Conservation (phyloP, 371 early-diverging fungal genomes). For the Mucor indicus region DNA sequence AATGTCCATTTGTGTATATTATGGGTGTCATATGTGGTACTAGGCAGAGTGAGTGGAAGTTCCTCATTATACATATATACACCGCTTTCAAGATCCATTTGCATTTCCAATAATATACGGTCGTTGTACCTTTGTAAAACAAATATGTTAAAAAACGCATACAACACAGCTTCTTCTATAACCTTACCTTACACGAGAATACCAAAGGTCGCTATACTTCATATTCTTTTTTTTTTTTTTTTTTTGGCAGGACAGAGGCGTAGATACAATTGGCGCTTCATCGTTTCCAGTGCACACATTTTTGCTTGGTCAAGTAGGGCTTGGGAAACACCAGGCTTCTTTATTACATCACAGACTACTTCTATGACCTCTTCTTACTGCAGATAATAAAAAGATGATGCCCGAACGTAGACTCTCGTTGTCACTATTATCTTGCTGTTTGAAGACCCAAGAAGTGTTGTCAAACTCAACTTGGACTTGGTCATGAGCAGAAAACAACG, state of each 20-base stretch:
- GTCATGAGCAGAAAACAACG: slow-evolving; percentile 17
- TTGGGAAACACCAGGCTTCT: slow-evolving; percentile 9
- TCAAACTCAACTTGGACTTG: slow-evolving; percentile 19
- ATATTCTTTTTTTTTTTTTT: slow-evolving; percentile 11
- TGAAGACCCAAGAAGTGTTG: slow-evolving; percentile 16
- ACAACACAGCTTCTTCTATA: slow-evolving; percentile 6
- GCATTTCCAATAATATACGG: slow-evolving; percentile 7
- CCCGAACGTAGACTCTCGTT: slow-evolving; percentile 9
- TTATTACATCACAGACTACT: slow-evolving; percentile 16
- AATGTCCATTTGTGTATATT: slow-evolving; percentile 8
- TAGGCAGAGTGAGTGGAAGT: not conserved
- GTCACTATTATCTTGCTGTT: slow-evolving; percentile 7
- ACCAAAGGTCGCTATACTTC: slow-evolving; percentile 14
- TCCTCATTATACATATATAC: slow-evolving; percentile 16
- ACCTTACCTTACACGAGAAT: slow-evolving; percentile 12
- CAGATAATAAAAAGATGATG: slow-evolving; percentile 11
- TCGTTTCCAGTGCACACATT: slow-evolving; percentile 13
- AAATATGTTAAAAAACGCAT: slow-evolving; percentile 8
- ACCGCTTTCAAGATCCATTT: slow-evolving; percentile 13
- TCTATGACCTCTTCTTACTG: slow-evolving; percentile 7
- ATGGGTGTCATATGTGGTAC: slow-evolving; percentile 6
- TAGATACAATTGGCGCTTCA: slow-evolving; percentile 15
- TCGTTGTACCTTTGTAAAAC: slow-evolving; percentile 16
- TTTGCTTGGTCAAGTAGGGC: slow-evolving; percentile 11
- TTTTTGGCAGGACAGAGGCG: slow-evolving; percentile 12